Conservation (phyloP, 305 asterid species). For the Vinca major region DNA sequence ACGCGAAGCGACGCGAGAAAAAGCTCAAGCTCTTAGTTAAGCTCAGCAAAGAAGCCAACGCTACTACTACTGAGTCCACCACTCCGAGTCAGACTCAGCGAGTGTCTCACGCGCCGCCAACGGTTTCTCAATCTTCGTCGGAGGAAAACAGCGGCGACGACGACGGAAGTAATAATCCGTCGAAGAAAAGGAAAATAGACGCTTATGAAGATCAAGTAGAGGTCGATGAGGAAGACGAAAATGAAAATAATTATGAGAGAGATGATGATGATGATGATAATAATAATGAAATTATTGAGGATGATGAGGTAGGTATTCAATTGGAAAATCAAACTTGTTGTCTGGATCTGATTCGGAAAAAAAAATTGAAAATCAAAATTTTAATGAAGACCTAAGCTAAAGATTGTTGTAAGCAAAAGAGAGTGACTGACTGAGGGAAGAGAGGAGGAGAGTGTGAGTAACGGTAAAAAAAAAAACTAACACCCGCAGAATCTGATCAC, state of each 20-base stretch:
- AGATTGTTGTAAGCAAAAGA: not conserved
- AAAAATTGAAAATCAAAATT: slow-evolving; percentile 9
- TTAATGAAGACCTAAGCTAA: slow-evolving; percentile 14
- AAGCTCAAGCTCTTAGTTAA: slow-evolving; percentile 61
- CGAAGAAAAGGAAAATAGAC: slow-evolving; percentile 63
- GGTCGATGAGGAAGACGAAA: slow-evolving; percentile 16
- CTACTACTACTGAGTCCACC: slow-evolving; percentile 40
- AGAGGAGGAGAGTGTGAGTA: slow-evolving; percentile 20
- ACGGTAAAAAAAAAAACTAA: slow-evolving; percentile 57
- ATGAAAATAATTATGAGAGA: slow-evolving; percentile 25
- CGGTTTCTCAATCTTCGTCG: slow-evolving; percentile 45
- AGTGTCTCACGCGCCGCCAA: slow-evolving; percentile 45
- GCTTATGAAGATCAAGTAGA: slow-evolving; percentile 4
- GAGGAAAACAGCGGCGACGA: slow-evolving; percentile 20
- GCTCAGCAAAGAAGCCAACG: slow-evolving; percentile 28
- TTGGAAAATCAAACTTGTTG: not conserved
- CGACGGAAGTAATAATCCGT: slow-evolving; percentile 21
- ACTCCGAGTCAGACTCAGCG: slow-evolving; percentile 35
- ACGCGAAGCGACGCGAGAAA: slow-evolving; percentile 61
- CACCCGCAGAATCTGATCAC: slow-evolving; percentile 75
- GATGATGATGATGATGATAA: slow-evolving; percentile 36
- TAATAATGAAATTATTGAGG: slow-evolving; percentile 34
- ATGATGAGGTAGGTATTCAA: slow-evolving; percentile 38
- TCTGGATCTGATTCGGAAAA: slow-evolving; percentile 22
- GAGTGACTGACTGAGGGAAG: slow-evolving; percentile 4